phyloP scores from a whole-genome alignment of 805 yeast species.

The Candida easanensis region DNA sequence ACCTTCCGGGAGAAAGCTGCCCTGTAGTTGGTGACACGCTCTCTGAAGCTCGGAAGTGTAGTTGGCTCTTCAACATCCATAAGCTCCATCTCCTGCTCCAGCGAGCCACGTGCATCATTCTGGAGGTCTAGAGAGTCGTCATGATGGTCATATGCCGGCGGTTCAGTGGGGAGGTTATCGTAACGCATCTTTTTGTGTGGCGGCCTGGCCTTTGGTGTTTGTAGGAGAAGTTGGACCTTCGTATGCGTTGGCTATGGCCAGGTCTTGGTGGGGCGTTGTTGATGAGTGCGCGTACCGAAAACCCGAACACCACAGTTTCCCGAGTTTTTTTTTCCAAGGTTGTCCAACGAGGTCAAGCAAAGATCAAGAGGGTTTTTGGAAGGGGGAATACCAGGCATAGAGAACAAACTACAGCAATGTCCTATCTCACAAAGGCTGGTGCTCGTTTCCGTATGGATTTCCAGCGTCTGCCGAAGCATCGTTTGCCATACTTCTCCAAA shows the following conservation, averaged over 20 bases:
- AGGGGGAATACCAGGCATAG: neutral
- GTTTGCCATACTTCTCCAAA: slow-evolving; percentile 30
- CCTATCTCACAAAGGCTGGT: slow-evolving; percentile 35
- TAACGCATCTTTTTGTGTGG: too few relatives aligned
- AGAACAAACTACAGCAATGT: slow-evolving; percentile 12
- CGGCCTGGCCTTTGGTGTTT: too few relatives aligned
- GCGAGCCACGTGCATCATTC: slow-evolving; percentile 6
- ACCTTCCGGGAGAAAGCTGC: slow-evolving; percentile 6
- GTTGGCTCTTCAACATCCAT: slow-evolving; percentile 30
- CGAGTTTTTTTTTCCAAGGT: neutral
- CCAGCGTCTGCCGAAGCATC: slow-evolving; percentile 29
- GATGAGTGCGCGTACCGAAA: neutral
- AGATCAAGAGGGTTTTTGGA: neutral
- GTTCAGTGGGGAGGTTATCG: slow-evolving; percentile 29
- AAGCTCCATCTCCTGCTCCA: slow-evolving; percentile 35
- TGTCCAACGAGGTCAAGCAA: neutral
- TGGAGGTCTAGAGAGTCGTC: slow-evolving; percentile 2
- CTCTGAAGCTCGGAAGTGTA: slow-evolving; percentile 1
- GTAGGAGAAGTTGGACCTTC: too few relatives aligned
- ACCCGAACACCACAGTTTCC: neutral
- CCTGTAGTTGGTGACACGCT: slow-evolving; percentile 22
- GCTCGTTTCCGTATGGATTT: slow-evolving; percentile 33
- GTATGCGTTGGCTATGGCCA: too few relatives aligned
- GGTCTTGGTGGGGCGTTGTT: too few relatives aligned
- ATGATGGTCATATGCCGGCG: slow-evolving; percentile 28